phyloP scores from a whole-genome alignment of 2,329 filamentous ascomycete species.

The Ophiostoma australiae region DNA sequence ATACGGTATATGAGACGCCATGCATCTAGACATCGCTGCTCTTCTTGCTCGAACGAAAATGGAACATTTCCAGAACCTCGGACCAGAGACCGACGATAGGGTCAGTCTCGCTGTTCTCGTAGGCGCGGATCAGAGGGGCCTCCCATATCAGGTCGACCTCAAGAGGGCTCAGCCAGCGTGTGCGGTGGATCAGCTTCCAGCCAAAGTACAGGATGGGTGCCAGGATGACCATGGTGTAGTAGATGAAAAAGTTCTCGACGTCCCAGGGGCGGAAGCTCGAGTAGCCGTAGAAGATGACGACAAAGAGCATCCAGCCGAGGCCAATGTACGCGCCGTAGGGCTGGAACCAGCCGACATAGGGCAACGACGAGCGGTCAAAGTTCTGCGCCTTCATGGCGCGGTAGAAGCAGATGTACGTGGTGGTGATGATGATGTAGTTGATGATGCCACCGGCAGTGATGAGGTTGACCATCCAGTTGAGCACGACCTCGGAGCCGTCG shows the following conservation, averaged over 20 bases:
- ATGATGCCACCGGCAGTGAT: slow-evolving; percentile 42
- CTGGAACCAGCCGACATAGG: slow-evolving; percentile 38
- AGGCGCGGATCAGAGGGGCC: slow-evolving; percentile 34
- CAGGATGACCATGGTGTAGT: slow-evolving; percentile 55
- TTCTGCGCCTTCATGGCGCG: slow-evolving; percentile 38
- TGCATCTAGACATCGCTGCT: background rate
- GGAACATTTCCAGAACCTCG: slow-evolving; percentile 23
- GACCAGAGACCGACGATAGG: slow-evolving; percentile 22
- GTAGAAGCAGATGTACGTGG: slow-evolving; percentile 40
- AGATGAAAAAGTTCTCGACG: slow-evolving; percentile 45
- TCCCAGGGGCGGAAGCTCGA: slow-evolving; percentile 46
- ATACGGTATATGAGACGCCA: background rate
- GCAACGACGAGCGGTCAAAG: slow-evolving; percentile 35
- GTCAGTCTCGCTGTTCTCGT: slow-evolving; percentile 33
- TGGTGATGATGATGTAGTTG: slow-evolving; percentile 42
- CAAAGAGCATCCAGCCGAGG: slow-evolving; percentile 25
- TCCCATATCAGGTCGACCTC: slow-evolving; percentile 32
- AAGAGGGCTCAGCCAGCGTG: slow-evolving; percentile 36
- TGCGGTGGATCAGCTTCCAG: slow-evolving; percentile 62
- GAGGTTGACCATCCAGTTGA: slow-evolving; percentile 42
- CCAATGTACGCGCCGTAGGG: slow-evolving; percentile 39
- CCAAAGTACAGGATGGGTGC: slow-evolving; percentile 49
- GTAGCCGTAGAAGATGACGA: slow-evolving; percentile 49
- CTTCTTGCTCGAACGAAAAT: background rate
- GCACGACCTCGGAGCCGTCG: slow-evolving; percentile 36